Conservation (phyloP, 441 rosid genomes). For the Gossypium armourianum region DNA sequence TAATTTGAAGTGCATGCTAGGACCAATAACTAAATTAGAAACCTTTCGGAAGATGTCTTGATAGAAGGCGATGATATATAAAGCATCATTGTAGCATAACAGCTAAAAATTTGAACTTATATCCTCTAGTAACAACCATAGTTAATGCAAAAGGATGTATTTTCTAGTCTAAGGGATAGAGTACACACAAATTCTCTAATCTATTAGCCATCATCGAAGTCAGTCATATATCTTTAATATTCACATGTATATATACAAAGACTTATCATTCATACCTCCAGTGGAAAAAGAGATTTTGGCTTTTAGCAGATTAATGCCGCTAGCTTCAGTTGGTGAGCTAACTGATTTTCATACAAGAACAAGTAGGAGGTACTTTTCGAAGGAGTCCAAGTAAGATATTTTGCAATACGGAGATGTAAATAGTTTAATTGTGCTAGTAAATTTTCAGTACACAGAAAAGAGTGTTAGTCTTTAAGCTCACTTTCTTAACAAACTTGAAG, state of each 20-base stretch:
- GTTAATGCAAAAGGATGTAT: neutral
- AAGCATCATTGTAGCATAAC: neutral
- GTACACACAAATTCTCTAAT: neutral
- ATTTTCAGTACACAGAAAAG: neutral
- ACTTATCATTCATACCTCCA: neutral
- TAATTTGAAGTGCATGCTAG: neutral
- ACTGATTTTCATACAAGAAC: neutral
- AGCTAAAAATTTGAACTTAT: neutral
- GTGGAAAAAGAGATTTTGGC: neutral
- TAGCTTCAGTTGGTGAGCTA: neutral
- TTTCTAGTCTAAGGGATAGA: neutral
- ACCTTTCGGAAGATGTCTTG: neutral
- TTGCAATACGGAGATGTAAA: neutral
- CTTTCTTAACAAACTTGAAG: slow-evolving; percentile 69
- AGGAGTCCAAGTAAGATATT: neutral
- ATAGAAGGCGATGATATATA: neutral
- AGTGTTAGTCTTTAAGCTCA: slow-evolving; percentile 18
- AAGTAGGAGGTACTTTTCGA: neutral
- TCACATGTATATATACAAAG: neutral
- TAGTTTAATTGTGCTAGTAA: neutral
- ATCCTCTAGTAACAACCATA: neutral
- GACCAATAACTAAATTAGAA: neutral
- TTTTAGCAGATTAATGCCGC: neutral
- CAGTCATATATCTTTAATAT: neutral
- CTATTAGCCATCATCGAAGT: neutral